These are phyloP conservation scores for Myxozyma neglecta DNA, from an alignment of 805 yeast species.

Conservation along the genomic window DNA sequence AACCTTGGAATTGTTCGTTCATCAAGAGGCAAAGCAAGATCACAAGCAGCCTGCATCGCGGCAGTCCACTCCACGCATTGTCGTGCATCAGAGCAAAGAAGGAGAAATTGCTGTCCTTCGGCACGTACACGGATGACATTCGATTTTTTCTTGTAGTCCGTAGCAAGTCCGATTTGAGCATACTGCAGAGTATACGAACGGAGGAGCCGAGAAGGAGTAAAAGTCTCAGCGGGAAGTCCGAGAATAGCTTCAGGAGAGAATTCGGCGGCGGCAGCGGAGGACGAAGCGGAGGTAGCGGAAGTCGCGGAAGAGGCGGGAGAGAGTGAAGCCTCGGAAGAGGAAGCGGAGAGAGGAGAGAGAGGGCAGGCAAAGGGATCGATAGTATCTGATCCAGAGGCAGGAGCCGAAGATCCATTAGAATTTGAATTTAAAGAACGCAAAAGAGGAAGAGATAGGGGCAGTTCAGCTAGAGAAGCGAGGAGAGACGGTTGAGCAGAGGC, in stretches of 20 bases:
- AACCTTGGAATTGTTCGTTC: slow-evolving; percentile 72
- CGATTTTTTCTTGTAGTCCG: slow-evolving; percentile 72
- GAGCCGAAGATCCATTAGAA: neutral
- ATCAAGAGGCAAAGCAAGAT: slow-evolving; percentile 72
- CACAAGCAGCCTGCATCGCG: slow-evolving; percentile 71
- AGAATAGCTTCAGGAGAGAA: slow-evolving; percentile 13
- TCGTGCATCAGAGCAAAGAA: slow-evolving; percentile 62
- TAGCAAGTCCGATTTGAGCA: slow-evolving; percentile 80
- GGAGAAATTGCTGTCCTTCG: slow-evolving; percentile 77
- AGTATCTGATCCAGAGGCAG: slow-evolving; percentile 1
- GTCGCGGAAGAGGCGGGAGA: slow-evolving; percentile 21
- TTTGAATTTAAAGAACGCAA: slow-evolving; percentile 5
- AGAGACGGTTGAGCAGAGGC: neutral
- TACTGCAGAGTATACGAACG: slow-evolving; percentile 79
- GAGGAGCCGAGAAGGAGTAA: slow-evolving; percentile 31
- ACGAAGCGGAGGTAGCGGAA: slow-evolving; percentile 14
- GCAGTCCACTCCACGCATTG: slow-evolving; percentile 78
- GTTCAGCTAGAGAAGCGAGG: slow-evolving; percentile 4
- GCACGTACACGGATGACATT: slow-evolving; percentile 72
- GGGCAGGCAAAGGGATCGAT: slow-evolving; percentile 20
- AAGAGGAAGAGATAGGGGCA: slow-evolving; percentile 8
- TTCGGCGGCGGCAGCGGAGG: neutral
- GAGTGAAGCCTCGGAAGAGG: neutral
- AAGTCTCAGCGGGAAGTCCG: slow-evolving; percentile 21
- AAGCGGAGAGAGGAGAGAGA: slow-evolving; percentile 1